These are phyloP conservation scores for Periconia macrospinosa DNA, from an alignment of 2,329 filamentous ascomycete genomes.

Conservation along the genomic window DNA sequence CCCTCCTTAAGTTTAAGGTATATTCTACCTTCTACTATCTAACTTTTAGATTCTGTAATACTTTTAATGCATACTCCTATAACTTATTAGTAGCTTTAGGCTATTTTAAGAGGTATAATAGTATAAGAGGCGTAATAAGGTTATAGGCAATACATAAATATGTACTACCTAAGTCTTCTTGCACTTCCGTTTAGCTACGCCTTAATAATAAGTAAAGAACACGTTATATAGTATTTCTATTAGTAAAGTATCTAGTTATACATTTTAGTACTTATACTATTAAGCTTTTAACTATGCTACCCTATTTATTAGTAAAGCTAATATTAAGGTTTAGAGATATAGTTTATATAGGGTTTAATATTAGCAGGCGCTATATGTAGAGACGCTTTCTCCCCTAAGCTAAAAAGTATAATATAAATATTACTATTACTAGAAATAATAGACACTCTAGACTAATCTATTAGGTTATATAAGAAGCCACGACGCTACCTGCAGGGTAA, in stretches of 20 bases:
- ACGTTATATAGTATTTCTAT: not conserved
- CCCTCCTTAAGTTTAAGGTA: not conserved
- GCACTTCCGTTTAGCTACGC: not conserved
- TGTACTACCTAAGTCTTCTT: not conserved
- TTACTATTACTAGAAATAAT: not conserved
- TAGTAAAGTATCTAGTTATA: not conserved
- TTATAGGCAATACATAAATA: constrained; percentile 1
- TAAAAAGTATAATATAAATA: not conserved
- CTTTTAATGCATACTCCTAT: not conserved
- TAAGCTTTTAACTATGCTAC: not conserved
- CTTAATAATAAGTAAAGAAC: not conserved
- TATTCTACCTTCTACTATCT: not conserved
- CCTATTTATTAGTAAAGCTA: not conserved
- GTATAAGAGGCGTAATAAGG: not conserved
- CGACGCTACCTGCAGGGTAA: too few relatives aligned
- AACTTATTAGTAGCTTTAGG: not conserved
- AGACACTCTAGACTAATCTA: constrained; percentile 2
- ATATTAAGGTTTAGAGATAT: not conserved
- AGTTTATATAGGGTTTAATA: not conserved
- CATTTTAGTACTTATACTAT: not conserved
- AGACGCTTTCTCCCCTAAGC: not conserved
- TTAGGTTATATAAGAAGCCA: constrained; percentile 1
- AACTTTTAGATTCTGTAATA: not conserved
- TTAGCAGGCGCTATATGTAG: not conserved
- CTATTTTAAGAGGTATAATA: not conserved